Evolutionary conservation across 768 basidiomycete genomes (phyloP).

Genomic region (Peribolospora kevripleyi): DNA sequence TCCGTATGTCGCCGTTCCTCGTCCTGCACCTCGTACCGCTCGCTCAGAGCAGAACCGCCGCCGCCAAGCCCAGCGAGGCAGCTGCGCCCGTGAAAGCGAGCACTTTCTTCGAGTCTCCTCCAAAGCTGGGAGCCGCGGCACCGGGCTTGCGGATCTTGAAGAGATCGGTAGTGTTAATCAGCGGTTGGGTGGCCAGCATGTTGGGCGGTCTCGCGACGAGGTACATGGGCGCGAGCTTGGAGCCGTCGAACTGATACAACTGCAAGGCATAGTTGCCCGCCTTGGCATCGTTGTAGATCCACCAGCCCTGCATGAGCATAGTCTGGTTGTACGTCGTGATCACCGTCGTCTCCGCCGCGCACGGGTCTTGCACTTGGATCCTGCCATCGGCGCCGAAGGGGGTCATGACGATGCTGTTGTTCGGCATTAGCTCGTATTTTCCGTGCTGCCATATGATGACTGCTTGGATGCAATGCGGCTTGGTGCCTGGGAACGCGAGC

Average conservation of each 20-base stretch:
- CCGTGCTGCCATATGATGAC: slow-evolving; percentile 81
- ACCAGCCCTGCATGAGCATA: slow-evolving; percentile 26
- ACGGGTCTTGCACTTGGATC: slow-evolving; percentile 86
- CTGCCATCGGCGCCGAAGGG: slow-evolving; percentile 60
- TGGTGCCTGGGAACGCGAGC: slow-evolving; percentile 29
- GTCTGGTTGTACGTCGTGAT: slow-evolving; percentile 59
- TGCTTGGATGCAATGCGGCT: slow-evolving; percentile 72
- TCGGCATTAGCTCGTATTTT: slow-evolving; percentile 12
- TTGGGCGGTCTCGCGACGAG: slow-evolving; percentile 11
- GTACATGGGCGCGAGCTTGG: slow-evolving; percentile 46
- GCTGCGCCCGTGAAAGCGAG: no score
- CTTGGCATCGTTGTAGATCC: slow-evolving; percentile 39
- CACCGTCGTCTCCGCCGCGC: slow-evolving; percentile 66
- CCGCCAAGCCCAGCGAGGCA: no score
- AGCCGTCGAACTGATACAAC: slow-evolving; percentile 52
- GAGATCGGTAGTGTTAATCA: no score
- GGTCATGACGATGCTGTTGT: slow-evolving; percentile 18
- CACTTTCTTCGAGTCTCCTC: no score
- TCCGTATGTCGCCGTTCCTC: no score
- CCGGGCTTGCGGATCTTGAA: no score
- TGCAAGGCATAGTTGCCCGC: slow-evolving; percentile 37
- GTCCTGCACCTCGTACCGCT: no score
- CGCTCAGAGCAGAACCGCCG: no score
- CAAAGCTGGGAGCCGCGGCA: no score
- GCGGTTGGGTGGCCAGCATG: no score